These are phyloP conservation scores for Calophaca sinica DNA, from an alignment of 306 rosid genomes.

Conservation along the genomic window DNA sequence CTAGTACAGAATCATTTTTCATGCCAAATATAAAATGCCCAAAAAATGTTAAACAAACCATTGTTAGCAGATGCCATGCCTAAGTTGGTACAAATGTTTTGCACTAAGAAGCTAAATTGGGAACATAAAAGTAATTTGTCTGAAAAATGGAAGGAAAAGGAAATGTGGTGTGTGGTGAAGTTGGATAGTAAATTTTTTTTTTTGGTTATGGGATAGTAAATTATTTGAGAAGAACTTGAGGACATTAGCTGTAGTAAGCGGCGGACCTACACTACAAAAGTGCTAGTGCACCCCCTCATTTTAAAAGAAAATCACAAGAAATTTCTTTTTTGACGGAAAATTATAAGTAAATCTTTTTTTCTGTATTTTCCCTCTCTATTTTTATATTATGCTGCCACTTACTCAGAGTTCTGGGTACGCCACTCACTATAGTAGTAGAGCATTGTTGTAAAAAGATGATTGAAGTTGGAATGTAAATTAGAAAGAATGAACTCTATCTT, in stretches of 20 bases:
- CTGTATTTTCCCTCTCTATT: too few species aligned
- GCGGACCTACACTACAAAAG: too few species aligned
- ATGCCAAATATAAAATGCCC: constrained; percentile 27
- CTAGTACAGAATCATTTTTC: background rate
- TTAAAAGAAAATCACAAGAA: too few species aligned
- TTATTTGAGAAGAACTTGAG: too few species aligned
- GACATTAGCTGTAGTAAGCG: too few species aligned
- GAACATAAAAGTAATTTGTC: constrained; percentile 8
- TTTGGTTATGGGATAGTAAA: too few species aligned
- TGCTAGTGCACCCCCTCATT: too few species aligned
- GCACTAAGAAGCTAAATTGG: constrained; percentile 26
- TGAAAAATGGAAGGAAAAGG: constrained; percentile 2
- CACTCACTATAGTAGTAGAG: constrained; percentile 3
- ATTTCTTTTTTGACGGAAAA: too few species aligned
- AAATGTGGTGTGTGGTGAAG: constrained; percentile 4
- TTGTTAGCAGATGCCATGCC: constrained; percentile 7
- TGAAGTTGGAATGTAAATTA: background rate
- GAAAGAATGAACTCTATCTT: too few species aligned
- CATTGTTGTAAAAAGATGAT: constrained; percentile 10
- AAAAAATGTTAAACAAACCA: constrained; percentile 12
- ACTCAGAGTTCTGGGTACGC: too few species aligned
- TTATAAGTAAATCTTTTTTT: too few species aligned
- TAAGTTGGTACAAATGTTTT: constrained; percentile 3
- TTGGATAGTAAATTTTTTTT: constrained; percentile 3
- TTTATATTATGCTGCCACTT: too few species aligned